These are phyloP conservation scores for Russula compacta DNA, from an alignment of 768 basidiomycete species.

Conservation along the genomic window DNA sequence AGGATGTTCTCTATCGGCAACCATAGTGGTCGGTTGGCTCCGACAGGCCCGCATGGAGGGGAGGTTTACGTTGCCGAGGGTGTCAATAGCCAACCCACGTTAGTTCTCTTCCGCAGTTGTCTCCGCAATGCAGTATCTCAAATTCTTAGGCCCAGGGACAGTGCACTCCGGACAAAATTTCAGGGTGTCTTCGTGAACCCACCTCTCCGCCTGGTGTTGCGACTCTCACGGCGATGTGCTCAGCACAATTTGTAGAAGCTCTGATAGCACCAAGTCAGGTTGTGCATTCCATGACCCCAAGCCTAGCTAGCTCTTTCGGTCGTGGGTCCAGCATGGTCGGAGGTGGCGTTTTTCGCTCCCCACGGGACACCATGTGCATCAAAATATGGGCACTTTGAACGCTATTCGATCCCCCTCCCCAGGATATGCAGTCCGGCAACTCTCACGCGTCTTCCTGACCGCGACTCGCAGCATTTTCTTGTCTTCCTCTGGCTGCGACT, in stretches of 20 bases:
- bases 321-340: neutral
- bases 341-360: neutral
- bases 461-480: neutral
- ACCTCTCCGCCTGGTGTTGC: no score
- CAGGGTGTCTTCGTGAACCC: neutral
- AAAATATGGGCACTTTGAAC: constrained; percentile 10
- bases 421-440: neutral
- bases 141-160: neutral
- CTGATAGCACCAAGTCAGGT: neutral
- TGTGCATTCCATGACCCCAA: neutral
- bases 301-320: neutral
- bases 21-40: neutral
- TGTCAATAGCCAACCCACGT: neutral
- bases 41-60: neutral
- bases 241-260: neutral
- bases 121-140: neutral
- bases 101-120: neutral
- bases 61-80: constrained; percentile 28
- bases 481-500: neutral
- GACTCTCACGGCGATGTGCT: neutral
- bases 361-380: neutral
- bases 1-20: neutral
- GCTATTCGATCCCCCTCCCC: constrained; percentile 4
- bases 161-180: neutral
- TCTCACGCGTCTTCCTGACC: constrained; percentile 7